Percentiles rank a stretch among this genome's conserved stretches.
These are phyloP conservation scores for Phytophthora uliginosa DNA, from an alignment of 352 stramenopile genomes.

Conservation along the genomic window DNA sequence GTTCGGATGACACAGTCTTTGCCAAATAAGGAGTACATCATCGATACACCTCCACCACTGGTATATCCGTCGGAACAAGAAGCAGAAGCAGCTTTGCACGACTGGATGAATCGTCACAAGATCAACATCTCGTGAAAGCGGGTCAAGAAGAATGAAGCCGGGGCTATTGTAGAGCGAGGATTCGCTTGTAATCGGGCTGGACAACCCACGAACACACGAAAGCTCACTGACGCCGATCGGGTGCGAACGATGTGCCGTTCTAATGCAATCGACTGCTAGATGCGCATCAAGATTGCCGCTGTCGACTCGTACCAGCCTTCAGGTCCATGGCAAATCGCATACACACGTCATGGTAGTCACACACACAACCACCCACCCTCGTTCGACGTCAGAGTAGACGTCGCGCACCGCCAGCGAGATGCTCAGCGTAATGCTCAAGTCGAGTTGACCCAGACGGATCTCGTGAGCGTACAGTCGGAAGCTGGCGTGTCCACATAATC, in stretches of 20 bases:
- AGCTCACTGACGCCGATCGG: background rate
- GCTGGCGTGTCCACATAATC: slow-evolving; percentile 5
- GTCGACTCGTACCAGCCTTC: background rate
- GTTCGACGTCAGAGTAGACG: background rate
- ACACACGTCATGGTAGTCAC: slow-evolving; percentile 1
- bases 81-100: background rate
- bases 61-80: background rate
- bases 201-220: background rate
- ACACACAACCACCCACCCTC: slow-evolving; percentile 12
- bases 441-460: background rate
- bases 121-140: background rate
- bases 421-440: background rate
- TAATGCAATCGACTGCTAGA: background rate
- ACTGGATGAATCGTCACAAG: background rate
- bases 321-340: background rate
- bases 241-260: background rate
- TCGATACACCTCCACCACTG: background rate
- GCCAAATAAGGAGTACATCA: background rate
- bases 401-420: slow-evolving; percentile 3
- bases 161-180: background rate
- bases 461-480: background rate
- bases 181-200: background rate
- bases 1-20: background rate
- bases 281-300: slow-evolving; percentile 1
- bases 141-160: background rate